Conservation (phyloP, 2,329 filamentous ascomycete species). For the Penicillium sp. region DNA sequence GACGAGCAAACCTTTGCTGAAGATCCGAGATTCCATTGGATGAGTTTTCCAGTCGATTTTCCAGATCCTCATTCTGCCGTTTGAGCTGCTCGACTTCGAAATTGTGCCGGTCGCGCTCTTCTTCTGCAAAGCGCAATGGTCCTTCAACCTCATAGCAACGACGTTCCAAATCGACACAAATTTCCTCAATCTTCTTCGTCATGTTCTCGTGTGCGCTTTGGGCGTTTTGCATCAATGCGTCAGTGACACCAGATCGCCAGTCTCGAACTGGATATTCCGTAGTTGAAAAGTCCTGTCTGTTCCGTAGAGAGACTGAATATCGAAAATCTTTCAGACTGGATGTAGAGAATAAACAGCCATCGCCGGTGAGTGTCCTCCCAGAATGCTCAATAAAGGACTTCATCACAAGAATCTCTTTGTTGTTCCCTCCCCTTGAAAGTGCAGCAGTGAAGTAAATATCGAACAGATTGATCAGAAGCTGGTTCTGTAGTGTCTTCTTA, state of each 20-base stretch:
- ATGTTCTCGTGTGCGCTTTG: constrained; percentile 49
- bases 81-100: constrained; percentile 38
- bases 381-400: constrained; percentile 22
- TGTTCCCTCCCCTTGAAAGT: constrained; percentile 8
- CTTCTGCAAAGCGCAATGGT: constrained; percentile 48
- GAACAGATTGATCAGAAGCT: constrained; percentile 26
- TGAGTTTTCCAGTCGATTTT: constrained; percentile 38
- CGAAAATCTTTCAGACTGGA: constrained; percentile 10
- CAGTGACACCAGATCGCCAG: constrained; percentile 51
- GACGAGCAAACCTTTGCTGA: constrained; percentile 40
- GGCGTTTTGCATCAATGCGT: constrained; percentile 46
- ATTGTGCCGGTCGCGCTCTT: constrained; percentile 35
- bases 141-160: constrained; percentile 57
- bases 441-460: constrained; percentile 24
- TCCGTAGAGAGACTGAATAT: constrained; percentile 8
- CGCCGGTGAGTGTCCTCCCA: constrained; percentile 5
- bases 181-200: constrained; percentile 50
- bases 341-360: constrained; percentile 19
- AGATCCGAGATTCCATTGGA: constrained; percentile 39
- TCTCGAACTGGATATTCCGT: constrained; percentile 35
- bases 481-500: constrained; percentile 22
- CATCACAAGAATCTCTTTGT: constrained; percentile 15
- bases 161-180: constrained; percentile 57
- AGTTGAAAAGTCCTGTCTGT: constrained; percentile 15
- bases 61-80: constrained; percentile 36